Percentiles rank a stretch among this genome's conserved stretches.
Evolutionary conservation across 2,329 filamentous ascomycete species (phyloP).

Genomic region (Neofusicoccum kwambonambiense): DNA sequence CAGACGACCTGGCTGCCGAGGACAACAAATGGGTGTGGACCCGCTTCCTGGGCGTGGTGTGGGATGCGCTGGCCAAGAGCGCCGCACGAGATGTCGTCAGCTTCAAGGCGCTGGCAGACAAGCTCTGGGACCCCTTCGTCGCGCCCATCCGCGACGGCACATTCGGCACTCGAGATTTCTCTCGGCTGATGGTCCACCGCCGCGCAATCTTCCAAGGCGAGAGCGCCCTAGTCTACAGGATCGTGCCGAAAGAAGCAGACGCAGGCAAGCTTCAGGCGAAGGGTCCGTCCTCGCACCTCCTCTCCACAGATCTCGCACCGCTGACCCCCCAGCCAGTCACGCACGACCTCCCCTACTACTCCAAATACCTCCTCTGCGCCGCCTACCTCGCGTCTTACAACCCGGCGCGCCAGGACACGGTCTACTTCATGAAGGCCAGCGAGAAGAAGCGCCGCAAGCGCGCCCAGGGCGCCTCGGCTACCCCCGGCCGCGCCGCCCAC

Average conservation of each 20-base stretch:
- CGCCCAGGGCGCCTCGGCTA: slow-evolving; percentile 21
- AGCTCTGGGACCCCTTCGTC: slow-evolving; percentile 83
- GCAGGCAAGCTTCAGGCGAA: background rate
- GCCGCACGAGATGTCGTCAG: slow-evolving; percentile 76
- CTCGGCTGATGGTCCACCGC: slow-evolving; percentile 72
- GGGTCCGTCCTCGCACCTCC: background rate
- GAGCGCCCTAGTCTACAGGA: slow-evolving; percentile 63
- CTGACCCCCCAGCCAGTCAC: slow-evolving; percentile 25
- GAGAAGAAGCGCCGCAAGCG: slow-evolving; percentile 41
- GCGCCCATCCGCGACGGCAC: slow-evolving; percentile 73
- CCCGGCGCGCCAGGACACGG: slow-evolving; percentile 67
- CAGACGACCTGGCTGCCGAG: slow-evolving; percentile 49
- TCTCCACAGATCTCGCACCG: background rate
- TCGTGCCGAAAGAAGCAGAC: slow-evolving; percentile 33
- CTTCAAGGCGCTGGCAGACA: slow-evolving; percentile 67
- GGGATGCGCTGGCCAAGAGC: slow-evolving; percentile 80
- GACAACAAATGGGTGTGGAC: slow-evolving; percentile 71
- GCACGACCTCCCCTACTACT: slow-evolving; percentile 65
- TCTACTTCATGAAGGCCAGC: slow-evolving; percentile 72
- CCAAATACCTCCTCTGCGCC: slow-evolving; percentile 70
- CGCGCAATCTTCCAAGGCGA: slow-evolving; percentile 72
- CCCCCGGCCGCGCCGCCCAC: slow-evolving; percentile 35
- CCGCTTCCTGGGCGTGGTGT: slow-evolving; percentile 78
- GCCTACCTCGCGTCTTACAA: slow-evolving; percentile 83
- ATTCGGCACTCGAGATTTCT: slow-evolving; percentile 76